Conservation (phyloP, 2,329 filamentous ascomycete species). For the Calonectria montana region DNA sequence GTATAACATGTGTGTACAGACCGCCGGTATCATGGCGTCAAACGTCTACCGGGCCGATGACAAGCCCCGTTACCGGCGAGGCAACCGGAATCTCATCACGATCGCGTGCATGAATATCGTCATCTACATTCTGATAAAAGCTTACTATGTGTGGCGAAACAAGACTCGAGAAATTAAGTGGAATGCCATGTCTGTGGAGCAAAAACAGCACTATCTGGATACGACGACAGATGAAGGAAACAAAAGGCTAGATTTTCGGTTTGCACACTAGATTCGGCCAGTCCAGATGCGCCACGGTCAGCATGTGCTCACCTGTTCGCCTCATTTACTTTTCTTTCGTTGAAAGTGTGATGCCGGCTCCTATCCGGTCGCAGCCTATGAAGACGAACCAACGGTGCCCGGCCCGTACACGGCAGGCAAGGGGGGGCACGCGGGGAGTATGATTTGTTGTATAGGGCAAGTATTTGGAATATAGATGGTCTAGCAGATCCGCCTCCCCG, state of each 20-base stretch:
- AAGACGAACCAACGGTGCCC: constrained; percentile 9
- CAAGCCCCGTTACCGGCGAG: constrained; percentile 54
- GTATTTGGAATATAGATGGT: background rate
- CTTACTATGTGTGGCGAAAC: constrained; percentile 55
- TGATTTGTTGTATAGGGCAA: background rate
- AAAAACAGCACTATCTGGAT: constrained; percentile 7
- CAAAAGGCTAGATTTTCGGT: constrained; percentile 28
- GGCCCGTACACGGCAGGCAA: constrained; percentile 2
- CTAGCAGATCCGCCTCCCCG: constrained; percentile 21
- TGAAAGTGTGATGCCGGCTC: constrained; percentile 9
- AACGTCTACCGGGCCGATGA: constrained; percentile 63
- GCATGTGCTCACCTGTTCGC: constrained; percentile 8
- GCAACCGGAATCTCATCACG: constrained; percentile 52
- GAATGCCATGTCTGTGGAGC: constrained; percentile 23
- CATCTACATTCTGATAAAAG: constrained; percentile 54
- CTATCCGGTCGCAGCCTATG: constrained; percentile 15
- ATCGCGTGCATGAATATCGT: constrained; percentile 39
- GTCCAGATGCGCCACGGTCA: constrained; percentile 9
- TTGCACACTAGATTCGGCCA: constrained; percentile 17
- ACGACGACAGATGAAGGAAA: constrained; percentile 28
- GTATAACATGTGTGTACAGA: constrained; percentile 57
- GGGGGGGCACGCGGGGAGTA: background rate
- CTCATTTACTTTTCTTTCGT: background rate
- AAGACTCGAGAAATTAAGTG: constrained; percentile 18
- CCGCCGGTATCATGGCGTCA: constrained; percentile 56